Evolutionary conservation across 805 yeast species (phyloP), one percentile per base, ranked within the genome.

Genomic region (Ascoidea asiatica): DNA sequence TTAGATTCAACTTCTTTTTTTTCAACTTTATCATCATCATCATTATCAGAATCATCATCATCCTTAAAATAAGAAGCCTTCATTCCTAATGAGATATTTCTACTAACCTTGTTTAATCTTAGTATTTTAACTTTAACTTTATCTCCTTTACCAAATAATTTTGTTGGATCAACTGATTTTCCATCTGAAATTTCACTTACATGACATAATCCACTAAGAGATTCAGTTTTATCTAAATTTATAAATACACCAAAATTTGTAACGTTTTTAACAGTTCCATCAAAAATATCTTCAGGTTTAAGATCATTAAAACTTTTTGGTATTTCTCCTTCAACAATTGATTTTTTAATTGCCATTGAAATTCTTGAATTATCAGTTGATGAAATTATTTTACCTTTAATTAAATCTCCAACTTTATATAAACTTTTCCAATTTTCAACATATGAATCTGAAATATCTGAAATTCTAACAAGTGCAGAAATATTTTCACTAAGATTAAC

Each of bases 171-270:
- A 37, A 71, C 72, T 33, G 72, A 62, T 35, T 63, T 58, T 45
- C 77, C 79, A 52, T 84, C 92, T 29, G 96, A 79, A 46, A 90
- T 80, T 61, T 90, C 82, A 37, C 89, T 72, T 46, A 73, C 79
- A 58, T 90, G 97, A 53, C 95, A 88, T 51, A 90, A 72, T 46
- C 97, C 98, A 55, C 83, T 76, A 46, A 88, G 70, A 54, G 77
- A 77, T 44, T 75, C 64, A 38, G 92, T 79, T 40, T 81, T 84
- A 52, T 81, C 88, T 44, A 90, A 67, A 50, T 76, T 79, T 43
- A 90, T 82, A 57, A 90, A 90, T 3, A 87, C 95, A 66, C 98
- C 98, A 58, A 80, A 90, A 41, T 85, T 95, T 33, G 88, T 79
- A 20, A 80, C 84, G 48, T 74, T 74, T 57, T 75, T 79, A 39